Evolutionary conservation across 2,329 filamentous ascomycete species (phyloP).

Genomic region (Apiospora sp.): DNA sequence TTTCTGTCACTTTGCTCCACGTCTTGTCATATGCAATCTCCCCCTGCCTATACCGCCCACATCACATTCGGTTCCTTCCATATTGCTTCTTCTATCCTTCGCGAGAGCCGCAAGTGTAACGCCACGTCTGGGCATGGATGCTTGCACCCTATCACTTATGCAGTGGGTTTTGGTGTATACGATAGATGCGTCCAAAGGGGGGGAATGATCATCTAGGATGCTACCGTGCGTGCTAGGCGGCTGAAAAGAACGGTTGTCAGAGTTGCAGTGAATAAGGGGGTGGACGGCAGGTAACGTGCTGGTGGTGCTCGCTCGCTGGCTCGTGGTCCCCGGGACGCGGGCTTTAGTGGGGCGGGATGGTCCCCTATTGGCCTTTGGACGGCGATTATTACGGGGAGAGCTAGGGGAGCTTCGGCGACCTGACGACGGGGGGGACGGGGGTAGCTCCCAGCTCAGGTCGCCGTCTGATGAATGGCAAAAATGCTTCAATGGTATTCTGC

Average conservation of each 20-base stretch:
- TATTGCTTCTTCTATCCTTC: not conserved
- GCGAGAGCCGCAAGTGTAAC: not conserved
- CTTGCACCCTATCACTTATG: no score
- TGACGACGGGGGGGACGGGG: not conserved
- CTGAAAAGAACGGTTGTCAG: not conserved
- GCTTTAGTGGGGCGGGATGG: not conserved
- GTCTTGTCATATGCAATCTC: not conserved
- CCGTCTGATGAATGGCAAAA: not conserved
- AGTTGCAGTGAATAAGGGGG: not conserved
- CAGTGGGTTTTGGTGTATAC: not conserved
- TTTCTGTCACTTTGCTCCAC: not conserved
- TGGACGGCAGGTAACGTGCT: not conserved
- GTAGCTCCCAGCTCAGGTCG: not conserved
- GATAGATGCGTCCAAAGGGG: not conserved
- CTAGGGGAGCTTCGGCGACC: not conserved
- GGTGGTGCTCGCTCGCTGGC: not conserved
- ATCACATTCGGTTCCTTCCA: not conserved
- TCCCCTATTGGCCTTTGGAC: not conserved
- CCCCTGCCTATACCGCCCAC: not conserved
- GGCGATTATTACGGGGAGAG: not conserved
- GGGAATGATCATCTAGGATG: not conserved
- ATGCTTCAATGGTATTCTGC: not conserved
- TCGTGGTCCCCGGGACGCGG: slow-evolving; percentile 2
- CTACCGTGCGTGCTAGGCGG: not conserved
- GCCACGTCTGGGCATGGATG: not conserved